Percentiles rank a stretch among this genome's conserved stretches.
These are phyloP conservation scores for Aureobasidium sp. DNA, from an alignment of 2,329 filamentous ascomycete species.

Conservation along the genomic window DNA sequence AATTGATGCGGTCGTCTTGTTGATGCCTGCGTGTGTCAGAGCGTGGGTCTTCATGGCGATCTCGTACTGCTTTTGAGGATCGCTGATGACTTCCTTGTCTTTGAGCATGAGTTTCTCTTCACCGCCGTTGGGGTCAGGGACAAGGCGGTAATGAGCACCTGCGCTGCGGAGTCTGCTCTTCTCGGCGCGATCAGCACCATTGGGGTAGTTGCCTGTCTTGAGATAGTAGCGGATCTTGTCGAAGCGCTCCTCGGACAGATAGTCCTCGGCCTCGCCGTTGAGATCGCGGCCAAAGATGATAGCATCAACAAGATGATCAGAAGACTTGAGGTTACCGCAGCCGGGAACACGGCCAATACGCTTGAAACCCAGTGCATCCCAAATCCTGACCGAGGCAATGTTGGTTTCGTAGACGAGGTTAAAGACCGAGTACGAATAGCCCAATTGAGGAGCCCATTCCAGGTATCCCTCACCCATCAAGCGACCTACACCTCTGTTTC, in stretches of 20 bases:
- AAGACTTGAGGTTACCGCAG: conserved; percentile 43
- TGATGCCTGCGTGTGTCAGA: conserved; percentile 80
- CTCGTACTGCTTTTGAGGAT: conserved; percentile 82
- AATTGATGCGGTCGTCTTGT: conserved; percentile 93
- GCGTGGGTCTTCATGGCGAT: conserved; percentile 74
- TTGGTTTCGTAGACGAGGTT: conserved; percentile 94
- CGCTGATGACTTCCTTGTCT: conserved; percentile 92
- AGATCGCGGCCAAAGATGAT: conserved; percentile 56
- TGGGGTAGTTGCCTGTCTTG: conserved; percentile 87
- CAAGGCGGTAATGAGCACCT: conserved; percentile 88
- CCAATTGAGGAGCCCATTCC: conserved; percentile 49
- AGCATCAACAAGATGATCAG: conserved; percentile 41
- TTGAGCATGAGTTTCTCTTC: conserved; percentile 88
- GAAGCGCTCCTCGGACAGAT: conserved; percentile 90
- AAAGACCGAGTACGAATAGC: conserved; percentile 89
- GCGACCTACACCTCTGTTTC: conserved; percentile 44
- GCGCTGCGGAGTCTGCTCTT: conserved; percentile 91
- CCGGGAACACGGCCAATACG: conserved; percentile 70
- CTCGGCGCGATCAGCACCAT: conserved; percentile 86
- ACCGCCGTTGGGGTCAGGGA: conserved; percentile 40
- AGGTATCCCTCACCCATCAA: conserved; percentile 47
- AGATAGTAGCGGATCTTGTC: conserved; percentile 98
- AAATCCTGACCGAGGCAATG: conserved; percentile 80
- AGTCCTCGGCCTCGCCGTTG: conserved; percentile 63
- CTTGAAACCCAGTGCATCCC: conserved; percentile 89